phyloP scores from a whole-genome alignment of 805 yeast species.

The Saturnispora ahearnii region DNA sequence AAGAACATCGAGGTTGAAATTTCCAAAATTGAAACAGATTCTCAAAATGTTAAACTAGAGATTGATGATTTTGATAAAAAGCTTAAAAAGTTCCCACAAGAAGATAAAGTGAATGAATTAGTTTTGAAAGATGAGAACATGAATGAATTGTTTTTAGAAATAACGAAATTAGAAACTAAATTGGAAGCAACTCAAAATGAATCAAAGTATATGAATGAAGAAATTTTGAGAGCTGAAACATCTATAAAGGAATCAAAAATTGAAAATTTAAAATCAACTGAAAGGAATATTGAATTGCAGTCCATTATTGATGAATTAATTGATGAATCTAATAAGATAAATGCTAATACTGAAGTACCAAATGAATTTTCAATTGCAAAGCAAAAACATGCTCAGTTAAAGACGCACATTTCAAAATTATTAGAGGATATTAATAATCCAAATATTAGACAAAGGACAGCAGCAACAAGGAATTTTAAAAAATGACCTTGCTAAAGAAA shows the following conservation, averaged over 20 bases:
- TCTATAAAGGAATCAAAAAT: conserved; percentile 42
- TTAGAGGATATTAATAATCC: conserved; percentile 6
- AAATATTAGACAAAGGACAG: conserved; percentile 6
- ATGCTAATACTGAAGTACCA: background rate
- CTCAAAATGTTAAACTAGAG: conserved; percentile 12
- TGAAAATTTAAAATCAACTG: conserved; percentile 9
- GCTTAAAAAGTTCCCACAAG: background rate
- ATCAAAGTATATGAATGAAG: conserved; percentile 52
- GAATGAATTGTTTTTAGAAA: conserved; percentile 38
- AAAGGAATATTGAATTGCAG: conserved; percentile 9
- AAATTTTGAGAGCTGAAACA: conserved; percentile 42
- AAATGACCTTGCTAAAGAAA: background rate
- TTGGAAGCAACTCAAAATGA: conserved; percentile 46
- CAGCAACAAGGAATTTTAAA: conserved; percentile 5
- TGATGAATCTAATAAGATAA: conserved; percentile 6
- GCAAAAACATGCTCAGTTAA: background rate
- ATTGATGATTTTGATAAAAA: conserved; percentile 4
- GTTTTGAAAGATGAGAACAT: conserved; percentile 33
- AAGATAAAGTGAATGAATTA: conserved; percentile 17
- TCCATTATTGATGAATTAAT: conserved; percentile 10
- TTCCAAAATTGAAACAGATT: conserved; percentile 11
- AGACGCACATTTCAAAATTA: background rate
- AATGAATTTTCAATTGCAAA: background rate
- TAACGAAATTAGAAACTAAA: conserved; percentile 35
- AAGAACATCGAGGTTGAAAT: conserved; percentile 17